phyloP scores from a whole-genome alignment of 2,329 filamentous ascomycete species.

The Fonsecaea nubica region DNA sequence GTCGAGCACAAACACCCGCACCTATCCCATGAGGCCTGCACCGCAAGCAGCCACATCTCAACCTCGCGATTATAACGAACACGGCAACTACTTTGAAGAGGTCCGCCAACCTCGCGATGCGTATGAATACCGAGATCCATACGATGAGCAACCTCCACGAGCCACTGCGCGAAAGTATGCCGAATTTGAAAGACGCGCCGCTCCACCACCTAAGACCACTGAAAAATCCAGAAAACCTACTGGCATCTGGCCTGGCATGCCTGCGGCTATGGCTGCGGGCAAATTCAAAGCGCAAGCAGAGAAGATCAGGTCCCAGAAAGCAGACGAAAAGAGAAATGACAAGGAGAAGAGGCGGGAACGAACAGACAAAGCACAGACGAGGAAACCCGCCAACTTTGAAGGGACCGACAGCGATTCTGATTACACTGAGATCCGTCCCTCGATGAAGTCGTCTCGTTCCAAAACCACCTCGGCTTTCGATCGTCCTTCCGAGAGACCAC shows the following conservation, averaged over 20 bases:
- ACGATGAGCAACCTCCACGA: conserved; percentile 47
- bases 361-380: conserved; percentile 48
- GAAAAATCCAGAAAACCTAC: conserved; percentile 48
- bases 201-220: conserved; percentile 42
- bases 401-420: conserved; percentile 48
- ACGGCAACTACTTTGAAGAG: conserved; percentile 50
- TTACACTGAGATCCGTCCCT: conserved; percentile 28
- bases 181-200: conserved; percentile 45
- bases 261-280: conserved; percentile 30
- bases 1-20: conserved; percentile 24
- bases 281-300: conserved; percentile 35
- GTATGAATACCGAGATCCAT: conserved; percentile 47
- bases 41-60: conserved; percentile 25
- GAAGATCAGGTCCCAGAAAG: conserved; percentile 31
- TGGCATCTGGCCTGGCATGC: conserved; percentile 28
- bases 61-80: conserved; percentile 50
- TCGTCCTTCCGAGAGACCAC: conserved; percentile 21
- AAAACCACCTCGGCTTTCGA: conserved; percentile 32
- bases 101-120: conserved; percentile 49
- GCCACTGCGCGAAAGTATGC: conserved; percentile 50
- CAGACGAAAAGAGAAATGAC: conserved; percentile 50
- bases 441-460: conserved; percentile 29
- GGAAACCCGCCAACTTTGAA: conserved; percentile 41
- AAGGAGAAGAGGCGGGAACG: conserved; percentile 52
- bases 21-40: conserved; percentile 37